Base-by-base conservation (phyloP, 345 rosid genomes). In the Pugionium dolabratum region DNA sequence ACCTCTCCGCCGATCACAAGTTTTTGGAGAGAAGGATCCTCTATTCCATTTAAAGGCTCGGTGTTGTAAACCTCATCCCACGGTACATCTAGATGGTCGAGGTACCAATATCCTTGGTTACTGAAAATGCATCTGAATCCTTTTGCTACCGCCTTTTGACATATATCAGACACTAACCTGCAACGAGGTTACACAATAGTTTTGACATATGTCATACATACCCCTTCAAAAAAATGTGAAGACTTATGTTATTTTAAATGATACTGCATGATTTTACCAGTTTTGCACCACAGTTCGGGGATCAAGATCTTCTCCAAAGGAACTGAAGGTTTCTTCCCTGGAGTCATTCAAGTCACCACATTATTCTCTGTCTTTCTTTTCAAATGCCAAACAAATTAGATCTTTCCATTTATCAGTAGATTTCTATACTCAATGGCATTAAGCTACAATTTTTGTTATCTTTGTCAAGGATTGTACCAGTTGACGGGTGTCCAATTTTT, bases 1-100 rank as follows among this genome's bases (percentile, higher is more conserved):
- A 88, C 99, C 88, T 94, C 96, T 65, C 99, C 99, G 61, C 97
- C 96, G 3, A 94, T 77, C 65, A 94, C 88, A 54, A 94, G 92
- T 49, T 83, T 70, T 67, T 90, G 92, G 49, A 70, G 69, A 7
- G 88, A 78, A 74, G 75, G 52, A 69, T 82, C 75, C 1, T 52
- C 2, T 71, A 90, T 90, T 69, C 95, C 97, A 70, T 86, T 85
- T 0, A 94, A 70, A 34, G 96, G 99, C 69, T 94, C 97, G 1
- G 95, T 89, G 3, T 60, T 79, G 71, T 91, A 91, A 52, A 81
- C 81, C 27, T 79, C 34, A 39, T 86, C 58, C 98, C 98, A 90
- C 6, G 83, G 96, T 31, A 85, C 90, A 73, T 93, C 96, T 9
- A 91, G 80, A 81, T 90, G 95, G 69, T 88, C 94, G 30, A 90